These are phyloP conservation scores for Xylaria curta DNA, from an alignment of 495 filamentous ascomycete species.

Conservation along the genomic window DNA sequence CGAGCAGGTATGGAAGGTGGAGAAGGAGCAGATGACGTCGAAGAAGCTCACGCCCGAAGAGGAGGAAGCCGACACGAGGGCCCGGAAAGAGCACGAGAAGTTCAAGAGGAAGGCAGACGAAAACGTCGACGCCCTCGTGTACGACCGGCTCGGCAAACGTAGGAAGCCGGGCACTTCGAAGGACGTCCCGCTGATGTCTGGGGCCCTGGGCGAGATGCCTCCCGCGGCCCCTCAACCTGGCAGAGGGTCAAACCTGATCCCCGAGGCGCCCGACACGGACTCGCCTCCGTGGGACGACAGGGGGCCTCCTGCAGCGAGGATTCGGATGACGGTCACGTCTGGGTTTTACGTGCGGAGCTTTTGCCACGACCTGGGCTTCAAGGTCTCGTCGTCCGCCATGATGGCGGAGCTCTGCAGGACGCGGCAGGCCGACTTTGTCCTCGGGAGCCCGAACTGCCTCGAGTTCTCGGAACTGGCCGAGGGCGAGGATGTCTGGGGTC, in stretches of 20 bases:
- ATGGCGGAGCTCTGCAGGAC: conserved; percentile 87
- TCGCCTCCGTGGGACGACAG: conserved; percentile 52
- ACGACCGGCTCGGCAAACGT: conserved; percentile 47
- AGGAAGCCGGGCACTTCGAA: conserved; percentile 31
- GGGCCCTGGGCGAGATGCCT: conserved; percentile 50
- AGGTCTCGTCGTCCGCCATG: conserved; percentile 77
- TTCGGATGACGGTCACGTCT: conserved; percentile 91
- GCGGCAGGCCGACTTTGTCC: conserved; percentile 77
- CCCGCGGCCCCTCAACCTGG: conserved; percentile 40
- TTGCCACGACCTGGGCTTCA: conserved; percentile 87
- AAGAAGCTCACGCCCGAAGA: conserved; percentile 52
- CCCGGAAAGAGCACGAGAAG: conserved; percentile 49
- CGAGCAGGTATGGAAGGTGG: conserved; percentile 68
- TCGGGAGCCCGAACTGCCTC: conserved; percentile 71
- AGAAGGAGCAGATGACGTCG: conserved; percentile 49
- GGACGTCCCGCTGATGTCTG: conserved; percentile 58
- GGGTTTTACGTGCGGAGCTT: conserved; percentile 97
- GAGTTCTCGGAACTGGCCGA: conserved; percentile 81
- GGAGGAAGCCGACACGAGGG: conserved; percentile 53
- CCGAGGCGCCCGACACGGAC: conserved; percentile 40
- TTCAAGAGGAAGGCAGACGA: conserved; percentile 58
- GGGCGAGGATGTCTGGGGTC: conserved; percentile 83
- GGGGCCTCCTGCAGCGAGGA: conserved; percentile 73
- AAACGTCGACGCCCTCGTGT: conserved; percentile 50
- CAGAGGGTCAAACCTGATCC: conserved; percentile 45